These are phyloP conservation scores for Gamsiella multidivaricata DNA, from an alignment of 192 early-diverging fungal genomes.

Conservation along the genomic window DNA sequence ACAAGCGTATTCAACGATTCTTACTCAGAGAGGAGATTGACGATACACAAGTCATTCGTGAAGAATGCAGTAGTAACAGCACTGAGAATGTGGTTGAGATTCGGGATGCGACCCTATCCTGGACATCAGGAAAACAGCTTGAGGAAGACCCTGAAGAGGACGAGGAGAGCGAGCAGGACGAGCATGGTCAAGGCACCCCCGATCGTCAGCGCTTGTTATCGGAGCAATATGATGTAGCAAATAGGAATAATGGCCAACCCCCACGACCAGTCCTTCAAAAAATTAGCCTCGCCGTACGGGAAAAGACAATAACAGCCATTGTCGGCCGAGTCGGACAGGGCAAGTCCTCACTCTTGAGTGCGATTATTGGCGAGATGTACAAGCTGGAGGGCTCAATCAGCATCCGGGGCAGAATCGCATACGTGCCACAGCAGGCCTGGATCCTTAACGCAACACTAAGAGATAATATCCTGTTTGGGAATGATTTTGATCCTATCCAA, in stretches of 20 bases:
- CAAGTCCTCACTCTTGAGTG: slow-evolving; percentile 59
- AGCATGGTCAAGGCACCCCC: background rate
- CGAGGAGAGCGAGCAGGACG: slow-evolving; percentile 3
- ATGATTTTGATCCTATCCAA: slow-evolving; percentile 70
- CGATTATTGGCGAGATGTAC: slow-evolving; percentile 89
- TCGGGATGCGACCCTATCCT: slow-evolving; percentile 15
- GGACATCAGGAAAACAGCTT: background rate
- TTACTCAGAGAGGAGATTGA: slow-evolving; percentile 46
- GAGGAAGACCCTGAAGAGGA: slow-evolving; percentile 20
- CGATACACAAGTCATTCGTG: slow-evolving; percentile 19
- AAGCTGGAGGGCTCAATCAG: slow-evolving; percentile 67
- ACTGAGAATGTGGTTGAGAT: slow-evolving; percentile 9
- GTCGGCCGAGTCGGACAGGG: slow-evolving; percentile 82
- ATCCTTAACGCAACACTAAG: slow-evolving; percentile 91
- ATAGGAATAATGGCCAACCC: background rate
- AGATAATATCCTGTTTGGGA: slow-evolving; percentile 93
- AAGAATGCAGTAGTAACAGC: background rate
- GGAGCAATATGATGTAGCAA: slow-evolving; percentile 65
- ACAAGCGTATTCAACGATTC: slow-evolving; percentile 39
- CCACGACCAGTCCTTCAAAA: slow-evolving; percentile 1
- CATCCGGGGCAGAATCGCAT: slow-evolving; percentile 72
- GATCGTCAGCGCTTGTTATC: background rate
- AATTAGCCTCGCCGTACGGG: slow-evolving; percentile 45
- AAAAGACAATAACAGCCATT: slow-evolving; percentile 74
- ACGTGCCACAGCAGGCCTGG: slow-evolving; percentile 79